Conservation (phyloP, 441 rosid species). For the Adansonia gregorii region DNA sequence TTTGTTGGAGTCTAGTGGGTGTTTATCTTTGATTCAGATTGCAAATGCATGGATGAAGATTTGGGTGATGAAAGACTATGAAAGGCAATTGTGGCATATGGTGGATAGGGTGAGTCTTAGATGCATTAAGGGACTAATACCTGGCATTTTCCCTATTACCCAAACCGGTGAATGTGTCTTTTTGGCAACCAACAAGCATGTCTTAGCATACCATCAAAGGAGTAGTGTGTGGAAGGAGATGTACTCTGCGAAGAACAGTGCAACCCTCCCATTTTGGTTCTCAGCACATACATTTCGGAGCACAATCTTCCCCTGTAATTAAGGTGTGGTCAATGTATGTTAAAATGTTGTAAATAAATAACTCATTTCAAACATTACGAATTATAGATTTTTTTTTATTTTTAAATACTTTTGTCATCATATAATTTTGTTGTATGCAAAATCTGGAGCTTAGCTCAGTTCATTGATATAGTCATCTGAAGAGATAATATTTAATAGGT, state of each 20-base stretch:
- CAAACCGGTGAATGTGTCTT: slow-evolving; percentile 64
- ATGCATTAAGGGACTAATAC: slow-evolving; percentile 75
- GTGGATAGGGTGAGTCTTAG: slow-evolving; percentile 73
- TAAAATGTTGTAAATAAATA: background rate
- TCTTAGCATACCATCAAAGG: slow-evolving; percentile 67
- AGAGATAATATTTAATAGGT: too few relatives aligned
- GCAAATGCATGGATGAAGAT: slow-evolving; percentile 74
- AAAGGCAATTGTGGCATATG: slow-evolving; percentile 55
- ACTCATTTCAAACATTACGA: background rate
- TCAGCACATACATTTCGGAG: slow-evolving; percentile 75
- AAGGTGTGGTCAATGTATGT: slow-evolving; percentile 21
- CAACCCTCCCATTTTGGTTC: slow-evolving; percentile 80
- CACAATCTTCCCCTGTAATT: slow-evolving; percentile 63
- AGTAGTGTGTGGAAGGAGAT: slow-evolving; percentile 82
- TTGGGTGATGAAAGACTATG: slow-evolving; percentile 75
- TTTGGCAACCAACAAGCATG: slow-evolving; percentile 74
- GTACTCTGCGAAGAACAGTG: slow-evolving; percentile 64
- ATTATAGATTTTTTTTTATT: background rate
- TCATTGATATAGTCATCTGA: too few relatives aligned
- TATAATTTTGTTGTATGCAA: too few relatives aligned
- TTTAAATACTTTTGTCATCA: too few relatives aligned
- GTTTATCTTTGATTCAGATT: slow-evolving; percentile 71
- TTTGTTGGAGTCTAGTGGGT: slow-evolving; percentile 66
- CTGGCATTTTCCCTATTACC: slow-evolving; percentile 77
- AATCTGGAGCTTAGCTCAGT: too few relatives aligned